Conservation (phyloP, 208 protist genomes). For the Trypanosoma vivax region DNA sequence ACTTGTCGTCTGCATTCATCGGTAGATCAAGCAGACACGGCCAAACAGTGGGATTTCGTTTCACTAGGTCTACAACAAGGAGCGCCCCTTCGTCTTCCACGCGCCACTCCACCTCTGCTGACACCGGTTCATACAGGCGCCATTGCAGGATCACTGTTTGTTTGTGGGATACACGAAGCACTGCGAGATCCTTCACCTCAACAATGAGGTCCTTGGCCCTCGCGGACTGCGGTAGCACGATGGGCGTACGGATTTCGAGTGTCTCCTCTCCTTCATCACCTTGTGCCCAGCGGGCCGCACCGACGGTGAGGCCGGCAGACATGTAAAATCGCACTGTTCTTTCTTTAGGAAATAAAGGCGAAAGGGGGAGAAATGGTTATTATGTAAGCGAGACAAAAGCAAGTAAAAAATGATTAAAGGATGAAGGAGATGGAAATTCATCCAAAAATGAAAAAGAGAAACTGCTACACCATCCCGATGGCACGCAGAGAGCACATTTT, state of each 20-base stretch:
- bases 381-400: neutral
- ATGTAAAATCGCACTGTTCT: slow-evolving; percentile 2
- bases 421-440: neutral
- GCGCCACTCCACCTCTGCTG: slow-evolving; percentile 75
- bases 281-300: slow-evolving; percentile 67
- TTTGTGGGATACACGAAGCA: slow-evolving; percentile 69
- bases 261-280: slow-evolving; percentile 47
- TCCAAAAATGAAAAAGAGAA: neutral
- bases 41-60: slow-evolving; percentile 51
- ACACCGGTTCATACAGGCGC: slow-evolving; percentile 72
- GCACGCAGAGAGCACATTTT: too few relatives aligned
- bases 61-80: slow-evolving; percentile 67
- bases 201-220: slow-evolving; percentile 70
- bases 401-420: slow-evolving; percentile 6
- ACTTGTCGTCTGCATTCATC: slow-evolving; percentile 46
- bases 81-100: slow-evolving; percentile 53
- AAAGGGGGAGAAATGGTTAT: slow-evolving; percentile 1
- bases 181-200: slow-evolving; percentile 63
- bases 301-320: slow-evolving; percentile 35
- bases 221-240: slow-evolving; percentile 48
- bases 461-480: too few relatives aligned
- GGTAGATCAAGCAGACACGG: slow-evolving; percentile 72
- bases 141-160: slow-evolving; percentile 67
- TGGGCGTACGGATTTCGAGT: slow-evolving; percentile 72
- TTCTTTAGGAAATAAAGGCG: neutral